Percentiles rank a stretch among this genome's conserved stretches.
Evolutionary conservation across 192 early-diverging fungal species (phyloP).

Genomic region (Coemansia sp.): DNA sequence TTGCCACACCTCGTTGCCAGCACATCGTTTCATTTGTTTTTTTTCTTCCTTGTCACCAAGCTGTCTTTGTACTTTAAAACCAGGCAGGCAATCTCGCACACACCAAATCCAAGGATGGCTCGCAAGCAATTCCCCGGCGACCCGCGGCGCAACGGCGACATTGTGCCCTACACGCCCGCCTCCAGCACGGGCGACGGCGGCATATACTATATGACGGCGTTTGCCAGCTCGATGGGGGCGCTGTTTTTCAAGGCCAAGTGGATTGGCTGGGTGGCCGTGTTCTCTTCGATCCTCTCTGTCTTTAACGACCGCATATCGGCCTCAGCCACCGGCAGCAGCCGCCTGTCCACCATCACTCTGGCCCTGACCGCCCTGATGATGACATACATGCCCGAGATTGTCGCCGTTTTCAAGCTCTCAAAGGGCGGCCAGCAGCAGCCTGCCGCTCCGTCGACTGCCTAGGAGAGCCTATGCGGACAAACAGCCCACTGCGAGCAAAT

Average conservation of each 20-base stretch:
- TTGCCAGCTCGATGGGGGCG: slow-evolving; percentile 41
- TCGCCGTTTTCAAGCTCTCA: slow-evolving; percentile 16
- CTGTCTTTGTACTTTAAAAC: too few relatives aligned
- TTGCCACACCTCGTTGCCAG: too few relatives aligned
- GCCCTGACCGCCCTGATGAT: slow-evolving; percentile 39
- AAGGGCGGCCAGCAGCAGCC: background rate
- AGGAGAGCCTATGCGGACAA: too few relatives aligned
- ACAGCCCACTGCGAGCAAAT: too few relatives aligned
- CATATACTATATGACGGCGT: slow-evolving; percentile 43
- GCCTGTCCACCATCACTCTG: slow-evolving; percentile 38
- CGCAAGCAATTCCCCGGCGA: slow-evolving; percentile 44
- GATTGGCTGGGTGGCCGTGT: slow-evolving; percentile 38
- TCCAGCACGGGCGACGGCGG: slow-evolving; percentile 30
- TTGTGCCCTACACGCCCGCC: slow-evolving; percentile 39
- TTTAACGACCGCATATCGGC: slow-evolving; percentile 45
- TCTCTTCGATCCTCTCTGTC: slow-evolving; percentile 29
- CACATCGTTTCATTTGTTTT: too few relatives aligned
- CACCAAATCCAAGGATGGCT: slow-evolving; percentile 10
- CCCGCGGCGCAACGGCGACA: slow-evolving; percentile 22
- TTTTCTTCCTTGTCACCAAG: too few relatives aligned
- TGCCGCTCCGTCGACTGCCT: too few relatives aligned
- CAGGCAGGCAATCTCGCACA: too few relatives aligned
- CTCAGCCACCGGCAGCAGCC: slow-evolving; percentile 18
- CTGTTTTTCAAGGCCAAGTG: slow-evolving; percentile 36
- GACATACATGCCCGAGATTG: slow-evolving; percentile 36